Base-by-base conservation (phyloP, 371 early-diverging fungal species). In the Haplosporangium sp. region DNA sequence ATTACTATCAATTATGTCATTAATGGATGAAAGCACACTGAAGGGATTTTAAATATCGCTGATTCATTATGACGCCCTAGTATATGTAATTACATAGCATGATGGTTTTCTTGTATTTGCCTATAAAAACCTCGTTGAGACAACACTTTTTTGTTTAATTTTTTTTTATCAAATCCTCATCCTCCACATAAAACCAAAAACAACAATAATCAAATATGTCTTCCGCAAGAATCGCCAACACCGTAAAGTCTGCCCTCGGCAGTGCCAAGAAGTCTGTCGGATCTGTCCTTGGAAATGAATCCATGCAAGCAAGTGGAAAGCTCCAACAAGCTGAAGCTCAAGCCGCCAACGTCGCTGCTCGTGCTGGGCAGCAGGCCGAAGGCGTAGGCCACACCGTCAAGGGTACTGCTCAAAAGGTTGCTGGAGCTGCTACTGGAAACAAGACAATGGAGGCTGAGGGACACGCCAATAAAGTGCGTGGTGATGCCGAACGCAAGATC, bases 201-300 rank as follows among this genome's bases (percentile, higher is more conserved):
- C 55, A 52, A 35, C n/a, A 7, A 35, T 15, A 35, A 38, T 34
- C 27, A 61, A 65, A 0, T 34, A 73, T 69, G 78, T 68, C 72
- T 2, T 50, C 72, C 47, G 37, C 62, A 34, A 77, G 65, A 61
- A 63, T 77, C 61, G 27, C 69, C 48, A 71, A 69, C 72, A 61
- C 69, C 42, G 65, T 71, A 65, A 77, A 77, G 40, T 56, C 72
- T 39, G 65, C 72, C 53, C 2, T 77, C 65, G 77, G 72, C 38
- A 61, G 69, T 35, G 69, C 72, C 69, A 77, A 72, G 52, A 67
- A 77, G 53, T 39, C 64, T 1, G 67, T 77, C 61, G 77, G 77
- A 3, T 67, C 68, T 4, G 57, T 61, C 6, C 61, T 72, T 11
- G 72, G 72, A 35, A 77, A 72, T 52, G 69, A 77, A 56, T 37